Base-by-base conservation (phyloP, 2,329 filamentous ascomycete species). In the Penicillium brevicompactum region DNA sequence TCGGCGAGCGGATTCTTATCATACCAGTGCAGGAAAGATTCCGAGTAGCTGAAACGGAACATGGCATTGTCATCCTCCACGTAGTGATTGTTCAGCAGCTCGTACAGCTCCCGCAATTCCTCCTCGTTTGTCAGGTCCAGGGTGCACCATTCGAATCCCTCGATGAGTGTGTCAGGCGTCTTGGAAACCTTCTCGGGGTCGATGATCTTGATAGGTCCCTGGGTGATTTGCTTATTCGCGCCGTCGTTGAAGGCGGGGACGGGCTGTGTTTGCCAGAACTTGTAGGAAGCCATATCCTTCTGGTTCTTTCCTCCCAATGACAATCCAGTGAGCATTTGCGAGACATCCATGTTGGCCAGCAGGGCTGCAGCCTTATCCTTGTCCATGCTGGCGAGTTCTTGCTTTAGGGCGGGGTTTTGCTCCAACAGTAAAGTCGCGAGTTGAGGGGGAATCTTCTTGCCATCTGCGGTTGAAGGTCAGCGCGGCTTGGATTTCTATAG, bases 221-320 rank as follows among this genome's bases (percentile, higher is more conserved):
- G 92, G 60, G 86, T 80, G 46, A 86, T 68, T 56, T 80, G n/a
- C 18, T 57, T 52, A 55, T 60, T 53, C 45, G 27, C 76, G 49
- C 83, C 78, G 74, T 81, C 78, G 49, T 79, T 76, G 69, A 97
- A 96, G 69, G 87, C 88, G 48, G 90, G 90, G 56, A 99, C 94
- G 1, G 94, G 94, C 75, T 99, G 94, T 45, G 94, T 99, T 74
- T 91, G 87, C 94, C 94, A 99, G 79, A 99, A 99, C 77, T 96
- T 97, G 82, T 97, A 97, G 55, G 88, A 90, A 6, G 88, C 92
- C 91, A 97, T 96, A 70, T 97, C 92, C 79, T 96, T 97, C 66
- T 86, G 87, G 69, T 96, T 96, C 82, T 94, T 95, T 53, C 89
- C 90, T 58, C 85, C 87, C 7, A 90, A 81, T 14, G 92, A 88